These are phyloP conservation scores for Sporothrix phasma DNA, from an alignment of 2,329 filamentous ascomycete genomes.

Conservation along the genomic window DNA sequence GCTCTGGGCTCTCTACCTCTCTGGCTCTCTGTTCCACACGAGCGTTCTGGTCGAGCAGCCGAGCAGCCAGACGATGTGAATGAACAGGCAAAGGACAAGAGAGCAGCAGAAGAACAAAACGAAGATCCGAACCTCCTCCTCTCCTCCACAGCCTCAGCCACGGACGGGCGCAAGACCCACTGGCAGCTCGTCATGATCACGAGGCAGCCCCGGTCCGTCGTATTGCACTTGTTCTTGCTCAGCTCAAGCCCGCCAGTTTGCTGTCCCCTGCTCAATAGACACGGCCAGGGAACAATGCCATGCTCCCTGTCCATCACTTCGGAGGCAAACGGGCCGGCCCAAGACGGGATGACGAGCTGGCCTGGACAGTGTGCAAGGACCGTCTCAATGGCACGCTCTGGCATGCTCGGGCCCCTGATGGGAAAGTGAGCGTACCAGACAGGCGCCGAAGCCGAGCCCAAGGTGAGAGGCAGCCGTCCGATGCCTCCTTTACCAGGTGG, in stretches of 20 bases:
- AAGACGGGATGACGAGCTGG: background rate
- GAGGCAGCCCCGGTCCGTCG: background rate
- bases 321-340: background rate
- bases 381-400: too few relatives aligned
- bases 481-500: background rate
- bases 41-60: too few relatives aligned
- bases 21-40: background rate
- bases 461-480: background rate
- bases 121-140: background rate
- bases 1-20: too few relatives aligned
- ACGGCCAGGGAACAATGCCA: background rate
- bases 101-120: background rate
- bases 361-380: background rate
- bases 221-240: too few relatives aligned
- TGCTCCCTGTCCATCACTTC: background rate
- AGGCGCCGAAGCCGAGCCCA: background rate
- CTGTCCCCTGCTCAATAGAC: background rate
- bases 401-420: background rate
- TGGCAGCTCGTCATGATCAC: background rate
- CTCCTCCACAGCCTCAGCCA: background rate
- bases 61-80: too few relatives aligned
- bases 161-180: background rate
- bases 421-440: too few relatives aligned
- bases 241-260: background rate
- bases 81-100: background rate